phyloP scores from a whole-genome alignment of 306 rosid genomes.

The Acacia acuminata region DNA sequence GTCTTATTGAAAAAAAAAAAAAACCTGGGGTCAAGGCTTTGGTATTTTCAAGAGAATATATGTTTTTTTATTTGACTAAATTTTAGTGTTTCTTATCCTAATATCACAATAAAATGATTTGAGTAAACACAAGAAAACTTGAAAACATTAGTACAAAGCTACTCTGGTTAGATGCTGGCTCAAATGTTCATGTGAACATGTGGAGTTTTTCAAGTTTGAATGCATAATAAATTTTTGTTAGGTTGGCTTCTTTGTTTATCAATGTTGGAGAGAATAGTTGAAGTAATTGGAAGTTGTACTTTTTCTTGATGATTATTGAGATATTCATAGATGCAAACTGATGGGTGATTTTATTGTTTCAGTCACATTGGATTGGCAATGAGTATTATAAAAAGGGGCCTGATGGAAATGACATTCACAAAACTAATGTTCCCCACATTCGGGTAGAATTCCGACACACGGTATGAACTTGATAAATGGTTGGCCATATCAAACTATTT shows the following conservation, averaged over 20 bases:
- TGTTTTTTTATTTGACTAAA: not conserved
- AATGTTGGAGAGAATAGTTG: not conserved
- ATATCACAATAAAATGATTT: not conserved
- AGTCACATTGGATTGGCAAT: conserved; percentile 97
- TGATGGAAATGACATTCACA: conserved; percentile 90
- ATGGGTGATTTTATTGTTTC: conserved; percentile 34
- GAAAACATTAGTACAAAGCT: not conserved
- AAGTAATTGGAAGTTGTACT: not conserved
- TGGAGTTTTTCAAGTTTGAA: not conserved
- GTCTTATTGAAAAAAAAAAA: not conserved
- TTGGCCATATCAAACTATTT: not conserved
- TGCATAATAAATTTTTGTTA: not conserved
- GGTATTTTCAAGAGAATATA: not conserved
- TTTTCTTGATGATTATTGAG: not conserved
- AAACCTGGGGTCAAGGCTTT: not conserved
- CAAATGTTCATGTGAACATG: not conserved
- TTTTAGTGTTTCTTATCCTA: not conserved
- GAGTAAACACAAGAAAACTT: not conserved
- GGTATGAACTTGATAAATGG: conserved; percentile 38
- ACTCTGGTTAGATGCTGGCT: not conserved
- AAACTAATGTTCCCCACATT: conserved; percentile 95
- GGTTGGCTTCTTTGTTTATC: not conserved
- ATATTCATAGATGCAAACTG: conserved; percentile 2
- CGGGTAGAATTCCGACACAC: conserved; percentile 89
- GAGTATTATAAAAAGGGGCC: conserved; percentile 91